Conservation (phyloP, 305 asterid genomes). For the Fraxinus latifolia region DNA sequence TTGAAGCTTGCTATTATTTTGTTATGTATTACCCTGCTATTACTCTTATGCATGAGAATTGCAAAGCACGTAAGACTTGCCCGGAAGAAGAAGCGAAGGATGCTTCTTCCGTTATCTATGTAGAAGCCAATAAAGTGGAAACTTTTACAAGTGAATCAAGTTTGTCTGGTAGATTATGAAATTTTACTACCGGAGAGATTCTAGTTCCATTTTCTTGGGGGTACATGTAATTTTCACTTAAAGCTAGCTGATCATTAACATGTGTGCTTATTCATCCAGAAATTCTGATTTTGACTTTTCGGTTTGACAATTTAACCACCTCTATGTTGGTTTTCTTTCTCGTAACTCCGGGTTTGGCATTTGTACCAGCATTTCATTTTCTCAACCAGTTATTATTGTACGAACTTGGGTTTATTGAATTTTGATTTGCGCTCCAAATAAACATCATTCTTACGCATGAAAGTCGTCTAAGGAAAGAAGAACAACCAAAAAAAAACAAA, state of each 20-base stretch:
- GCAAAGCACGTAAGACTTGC: conserved; percentile 71
- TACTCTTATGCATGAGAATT: conserved; percentile 70
- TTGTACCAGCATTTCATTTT: background rate
- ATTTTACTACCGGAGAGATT: conserved; percentile 19
- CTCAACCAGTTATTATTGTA: background rate
- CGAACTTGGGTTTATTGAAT: background rate
- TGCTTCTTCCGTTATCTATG: conserved; percentile 95
- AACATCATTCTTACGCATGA: background rate
- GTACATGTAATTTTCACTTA: conserved; percentile 27
- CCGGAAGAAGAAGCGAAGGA: conserved; percentile 79
- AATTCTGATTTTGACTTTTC: conserved; percentile 10
- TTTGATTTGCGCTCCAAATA: background rate
- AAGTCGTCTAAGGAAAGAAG: background rate
- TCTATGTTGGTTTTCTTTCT: background rate
- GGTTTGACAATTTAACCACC: conserved; percentile 17
- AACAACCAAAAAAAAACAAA: too few relatives aligned
- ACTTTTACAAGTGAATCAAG: conserved; percentile 8
- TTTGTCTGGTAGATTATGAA: conserved; percentile 6
- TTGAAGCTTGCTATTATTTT: conserved; percentile 58
- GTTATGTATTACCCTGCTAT: conserved; percentile 48
- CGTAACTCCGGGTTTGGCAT: background rate
- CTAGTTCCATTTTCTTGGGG: background rate
- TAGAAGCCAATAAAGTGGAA: conserved; percentile 29
- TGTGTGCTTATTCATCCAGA: background rate
- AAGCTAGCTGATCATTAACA: conserved; percentile 17